Evolutionary conservation across 1,139 yeast genomes (phyloP).

Genomic region (Debaryomyces singareniensis): DNA sequence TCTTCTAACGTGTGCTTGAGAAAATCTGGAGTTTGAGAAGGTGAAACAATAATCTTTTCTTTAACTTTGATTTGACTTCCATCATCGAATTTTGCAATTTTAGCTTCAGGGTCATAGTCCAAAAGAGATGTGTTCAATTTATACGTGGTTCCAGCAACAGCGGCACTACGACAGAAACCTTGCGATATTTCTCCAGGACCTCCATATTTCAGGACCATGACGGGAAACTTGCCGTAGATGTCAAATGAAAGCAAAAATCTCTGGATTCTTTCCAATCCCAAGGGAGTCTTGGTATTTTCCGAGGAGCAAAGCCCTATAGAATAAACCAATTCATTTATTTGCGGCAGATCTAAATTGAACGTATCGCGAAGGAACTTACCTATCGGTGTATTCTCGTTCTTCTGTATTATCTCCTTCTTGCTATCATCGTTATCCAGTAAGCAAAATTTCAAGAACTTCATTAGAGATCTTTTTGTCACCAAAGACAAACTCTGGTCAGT

Average conservation of each 20-base stretch:
- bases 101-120: slow-evolving; percentile 57
- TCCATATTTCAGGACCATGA: slow-evolving; percentile 85
- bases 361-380: slow-evolving; percentile 50
- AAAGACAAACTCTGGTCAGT: slow-evolving; percentile 78
- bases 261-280: slow-evolving; percentile 73
- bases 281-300: slow-evolving; percentile 56
- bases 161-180: slow-evolving; percentile 96
- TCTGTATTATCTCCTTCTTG: slow-evolving; percentile 44
- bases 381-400: slow-evolving; percentile 52
- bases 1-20: slow-evolving; percentile 29
- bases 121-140: slow-evolving; percentile 64
- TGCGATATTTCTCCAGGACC: slow-evolving; percentile 96
- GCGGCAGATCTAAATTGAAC: slow-evolving; percentile 69
- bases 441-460: slow-evolving; percentile 90
- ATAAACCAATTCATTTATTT: slow-evolving; percentile 73
- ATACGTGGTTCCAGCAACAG: slow-evolving; percentile 95
- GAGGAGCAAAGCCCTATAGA: slow-evolving; percentile 77
- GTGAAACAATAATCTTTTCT: slow-evolving; percentile 69
- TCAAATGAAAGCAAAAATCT: slow-evolving; percentile 83
- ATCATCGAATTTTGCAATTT: slow-evolving; percentile 69
- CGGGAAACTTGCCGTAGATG: slow-evolving; percentile 92
- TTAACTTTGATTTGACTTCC: slow-evolving; percentile 68
- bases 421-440: slow-evolving; percentile 58
- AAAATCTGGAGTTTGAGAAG: slow-evolving; percentile 60
- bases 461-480: slow-evolving; percentile 72